Conservation (phyloP, 2,329 filamentous ascomycete species). For the Penicillium fuscoglaucum region DNA sequence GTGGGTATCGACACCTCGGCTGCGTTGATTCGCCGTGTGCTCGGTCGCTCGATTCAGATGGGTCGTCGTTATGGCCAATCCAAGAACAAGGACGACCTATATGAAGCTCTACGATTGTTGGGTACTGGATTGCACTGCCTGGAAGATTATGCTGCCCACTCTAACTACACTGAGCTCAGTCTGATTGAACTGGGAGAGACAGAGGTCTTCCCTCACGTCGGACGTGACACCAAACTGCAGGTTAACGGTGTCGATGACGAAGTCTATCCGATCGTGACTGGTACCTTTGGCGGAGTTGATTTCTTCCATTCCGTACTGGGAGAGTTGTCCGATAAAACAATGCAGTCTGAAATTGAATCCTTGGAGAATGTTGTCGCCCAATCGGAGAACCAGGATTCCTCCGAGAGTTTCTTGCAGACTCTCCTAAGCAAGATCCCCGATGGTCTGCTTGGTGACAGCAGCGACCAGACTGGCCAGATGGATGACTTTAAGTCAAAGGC, state of each 20-base stretch:
- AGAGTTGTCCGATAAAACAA: constrained; percentile 81
- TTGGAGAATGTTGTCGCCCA: constrained; percentile 77
- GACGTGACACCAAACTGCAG: constrained; percentile 68
- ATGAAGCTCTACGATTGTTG: constrained; percentile 81
- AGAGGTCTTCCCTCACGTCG: constrained; percentile 84
- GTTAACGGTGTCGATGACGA: constrained; percentile 64
- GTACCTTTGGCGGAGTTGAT: constrained; percentile 92
- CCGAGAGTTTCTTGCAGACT: constrained; percentile 74
- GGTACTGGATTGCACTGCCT: constrained; percentile 89
- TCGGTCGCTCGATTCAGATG: constrained; percentile 73
- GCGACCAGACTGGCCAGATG: constrained; percentile 66
- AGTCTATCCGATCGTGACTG: constrained; percentile 83
- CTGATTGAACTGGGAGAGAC: constrained; percentile 82
- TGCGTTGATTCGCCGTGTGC: constrained; percentile 70
- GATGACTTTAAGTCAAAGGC: constrained; percentile 78
- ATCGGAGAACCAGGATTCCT: constrained; percentile 59
- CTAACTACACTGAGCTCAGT: constrained; percentile 87
- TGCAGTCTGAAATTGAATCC: constrained; percentile 85
- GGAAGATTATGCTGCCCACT: constrained; percentile 90
- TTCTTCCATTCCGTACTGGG: constrained; percentile 85
- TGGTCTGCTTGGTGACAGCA: constrained; percentile 72
- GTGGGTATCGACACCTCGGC: constrained; percentile 79
- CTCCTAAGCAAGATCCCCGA: constrained; percentile 79
- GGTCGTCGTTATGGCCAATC: constrained; percentile 69
- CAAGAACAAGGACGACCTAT: constrained; percentile 71